Evolutionary conservation across 2,329 filamentous ascomycete species (phyloP), one percentile per base, ranked within the genome.

Genomic region (Leptographium wingfieldii): DNA sequence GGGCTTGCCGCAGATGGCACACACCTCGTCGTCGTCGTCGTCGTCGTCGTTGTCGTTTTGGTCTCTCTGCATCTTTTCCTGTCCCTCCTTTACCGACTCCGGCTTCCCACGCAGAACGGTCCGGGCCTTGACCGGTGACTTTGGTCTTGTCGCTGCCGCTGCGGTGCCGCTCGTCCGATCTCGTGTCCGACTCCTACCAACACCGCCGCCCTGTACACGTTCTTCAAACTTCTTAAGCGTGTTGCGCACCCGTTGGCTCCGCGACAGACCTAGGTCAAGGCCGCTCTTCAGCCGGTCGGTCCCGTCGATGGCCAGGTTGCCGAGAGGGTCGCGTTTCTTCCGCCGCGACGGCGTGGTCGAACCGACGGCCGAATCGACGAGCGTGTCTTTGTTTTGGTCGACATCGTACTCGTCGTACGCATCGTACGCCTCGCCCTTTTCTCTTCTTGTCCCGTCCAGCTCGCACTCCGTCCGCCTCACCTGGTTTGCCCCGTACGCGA

Each of bases 1-100:
- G 0, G 80, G 78, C 59, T 79, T 79, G 46, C 72, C 73, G 68
- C 83, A 86, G 43, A 86, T 74, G 22, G 71, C 73, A 65, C 83
- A 86, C 0, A 80, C 74, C 59, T 82, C 80, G 22, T 82, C 80
- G 53, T 82, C 78, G 19, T 27, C 16, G 63, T 60, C 27, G 62
- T 59, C 46, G 19, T 52, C 48, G 2, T 52, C 33, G 16, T 52
- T 19, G 40, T 43, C 40, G 38, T 43, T 14, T 16, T 19, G 12
- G 40, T 16, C 40, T 10, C 3, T 38, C 35, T 3, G 10, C 4
- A 10, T 5, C 35, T 38, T 10, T 16, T 43, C 16, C 5, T 12
- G 9, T 10, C 12, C 3, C 40, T 43, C 16, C 5, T 12, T 16
- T 16, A 14, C 14, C 40, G 40, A 16, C 40, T 43, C 5, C 22